phyloP scores from a whole-genome alignment of 108 stramenopile genomes.

The Skeletonema potamos region DNA sequence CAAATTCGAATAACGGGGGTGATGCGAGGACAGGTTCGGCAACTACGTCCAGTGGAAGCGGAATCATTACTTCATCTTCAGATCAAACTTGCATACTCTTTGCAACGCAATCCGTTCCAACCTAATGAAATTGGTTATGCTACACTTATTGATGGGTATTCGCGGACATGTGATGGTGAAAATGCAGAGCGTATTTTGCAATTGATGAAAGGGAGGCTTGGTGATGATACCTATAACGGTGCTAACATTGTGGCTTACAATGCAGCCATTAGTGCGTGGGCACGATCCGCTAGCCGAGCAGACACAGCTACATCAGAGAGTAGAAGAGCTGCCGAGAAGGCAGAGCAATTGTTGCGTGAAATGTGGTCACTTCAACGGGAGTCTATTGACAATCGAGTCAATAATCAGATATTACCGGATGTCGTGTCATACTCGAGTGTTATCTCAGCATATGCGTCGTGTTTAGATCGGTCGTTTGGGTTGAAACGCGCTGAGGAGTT shows the following conservation, averaged over 20 bases:
- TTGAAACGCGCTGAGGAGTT: slow-evolving; percentile 14
- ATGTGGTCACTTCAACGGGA: slow-evolving; percentile 18
- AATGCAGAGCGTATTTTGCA: slow-evolving; percentile 39
- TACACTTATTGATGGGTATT: slow-evolving; percentile 36
- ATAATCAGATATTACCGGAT: slow-evolving; percentile 8
- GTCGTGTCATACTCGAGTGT: slow-evolving; percentile 31
- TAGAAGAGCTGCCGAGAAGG: slow-evolving; percentile 25
- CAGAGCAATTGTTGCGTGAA: slow-evolving; percentile 43
- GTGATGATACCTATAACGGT: slow-evolving; percentile 3
- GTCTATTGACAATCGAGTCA: neutral
- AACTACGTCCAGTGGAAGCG: slow-evolving; percentile 7
- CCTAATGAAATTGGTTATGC: slow-evolving; percentile 41
- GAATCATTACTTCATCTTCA: slow-evolving; percentile 33
- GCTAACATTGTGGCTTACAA: slow-evolving; percentile 40
- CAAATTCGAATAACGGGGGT: slow-evolving; percentile 43
- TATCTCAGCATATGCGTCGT: slow-evolving; percentile 36
- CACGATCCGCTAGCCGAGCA: slow-evolving; percentile 8
- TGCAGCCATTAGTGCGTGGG: slow-evolving; percentile 36
- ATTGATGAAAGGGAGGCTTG: slow-evolving; percentile 21
- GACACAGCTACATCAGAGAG: neutral
- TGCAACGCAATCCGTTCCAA: slow-evolving; percentile 1
- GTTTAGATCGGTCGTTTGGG: slow-evolving; percentile 33
- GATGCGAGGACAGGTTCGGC: slow-evolving; percentile 32
- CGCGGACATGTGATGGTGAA: slow-evolving; percentile 17
- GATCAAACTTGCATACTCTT: slow-evolving; percentile 14